Conservation (phyloP, 306 rosid species). For the Prunus fruticosa region DNA sequence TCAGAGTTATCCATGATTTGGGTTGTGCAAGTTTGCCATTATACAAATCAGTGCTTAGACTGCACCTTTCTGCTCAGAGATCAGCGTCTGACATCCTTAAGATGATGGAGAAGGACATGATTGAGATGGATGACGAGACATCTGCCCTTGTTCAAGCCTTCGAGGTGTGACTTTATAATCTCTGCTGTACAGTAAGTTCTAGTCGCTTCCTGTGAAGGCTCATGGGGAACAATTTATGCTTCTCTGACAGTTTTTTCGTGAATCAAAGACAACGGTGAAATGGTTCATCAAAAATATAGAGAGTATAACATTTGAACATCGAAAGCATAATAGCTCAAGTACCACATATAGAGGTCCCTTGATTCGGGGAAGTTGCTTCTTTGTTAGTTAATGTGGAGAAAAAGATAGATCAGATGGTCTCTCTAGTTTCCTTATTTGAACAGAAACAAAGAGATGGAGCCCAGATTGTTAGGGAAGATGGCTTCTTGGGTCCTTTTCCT, state of each 20-base stretch:
- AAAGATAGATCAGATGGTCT: neutral
- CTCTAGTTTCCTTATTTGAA: neutral
- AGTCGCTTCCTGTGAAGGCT: conserved; percentile 9
- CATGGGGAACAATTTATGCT: neutral
- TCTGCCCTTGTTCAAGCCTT: conserved; percentile 44
- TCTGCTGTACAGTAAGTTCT: conserved; percentile 1
- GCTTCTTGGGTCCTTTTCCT: neutral
- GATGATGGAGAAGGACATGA: conserved; percentile 54
- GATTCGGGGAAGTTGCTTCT: neutral
- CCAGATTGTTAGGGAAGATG: neutral
- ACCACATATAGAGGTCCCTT: neutral
- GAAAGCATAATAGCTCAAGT: too few relatives aligned
- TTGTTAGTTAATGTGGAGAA: neutral
- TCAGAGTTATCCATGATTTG: conserved; percentile 33
- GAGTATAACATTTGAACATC: neutral
- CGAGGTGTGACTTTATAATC: conserved; percentile 7
- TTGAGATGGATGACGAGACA: conserved; percentile 53
- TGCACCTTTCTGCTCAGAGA: conserved; percentile 42
- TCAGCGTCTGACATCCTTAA: conserved; percentile 42
- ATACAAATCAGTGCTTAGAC: conserved; percentile 57
- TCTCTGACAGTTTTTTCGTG: neutral
- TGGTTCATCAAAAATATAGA: neutral
- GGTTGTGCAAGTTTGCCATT: conserved; percentile 49
- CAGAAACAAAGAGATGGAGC: neutral
- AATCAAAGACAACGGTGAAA: neutral